phyloP scores from a whole-genome alignment of 768 basidiomycete species.

The Asterophora parasitica region DNA sequence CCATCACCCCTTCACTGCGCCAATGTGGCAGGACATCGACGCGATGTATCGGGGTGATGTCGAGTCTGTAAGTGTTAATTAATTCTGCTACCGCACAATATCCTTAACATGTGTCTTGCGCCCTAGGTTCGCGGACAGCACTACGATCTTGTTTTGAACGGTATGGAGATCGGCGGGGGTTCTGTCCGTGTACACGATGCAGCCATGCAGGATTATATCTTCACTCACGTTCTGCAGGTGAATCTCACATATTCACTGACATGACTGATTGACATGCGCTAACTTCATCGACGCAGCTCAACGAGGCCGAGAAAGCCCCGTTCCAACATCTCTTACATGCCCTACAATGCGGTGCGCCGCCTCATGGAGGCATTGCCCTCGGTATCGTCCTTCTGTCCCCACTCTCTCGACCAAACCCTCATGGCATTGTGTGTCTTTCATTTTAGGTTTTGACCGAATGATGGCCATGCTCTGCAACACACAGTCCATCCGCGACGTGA shows the following conservation, averaged over 20 bases:
- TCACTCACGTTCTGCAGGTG: slow-evolving; percentile 74
- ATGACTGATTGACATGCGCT: neutral
- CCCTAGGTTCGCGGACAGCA: slow-evolving; percentile 86
- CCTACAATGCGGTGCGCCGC: slow-evolving; percentile 85
- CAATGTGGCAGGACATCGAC: slow-evolving; percentile 85
- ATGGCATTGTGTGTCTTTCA: slow-evolving; percentile 5
- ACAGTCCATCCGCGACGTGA: slow-evolving; percentile 88
- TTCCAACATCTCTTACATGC: slow-evolving; percentile 88
- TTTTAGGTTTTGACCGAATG: slow-evolving; percentile 83
- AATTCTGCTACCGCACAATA: neutral
- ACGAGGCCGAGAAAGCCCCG: slow-evolving; percentile 62
- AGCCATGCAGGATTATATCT: slow-evolving; percentile 79
- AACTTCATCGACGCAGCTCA: slow-evolving; percentile 46
- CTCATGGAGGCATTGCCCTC: slow-evolving; percentile 92
- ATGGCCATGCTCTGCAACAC: slow-evolving; percentile 88
- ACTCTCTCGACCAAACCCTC: slow-evolving; percentile 12
- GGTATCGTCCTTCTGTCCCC: slow-evolving; percentile 43
- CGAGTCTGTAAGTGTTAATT: slow-evolving; percentile 38
- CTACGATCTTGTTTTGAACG: slow-evolving; percentile 93
- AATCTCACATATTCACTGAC: slow-evolving; percentile 13
- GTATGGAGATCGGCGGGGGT: slow-evolving; percentile 90
- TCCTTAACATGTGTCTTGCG: slow-evolving; percentile 1
- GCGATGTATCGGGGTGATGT: slow-evolving; percentile 68
- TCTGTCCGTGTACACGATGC: slow-evolving; percentile 92
- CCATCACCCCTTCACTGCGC: slow-evolving; percentile 96